A percentile compares a stretch with the other conserved stretches of the same genome.
phyloP scores from a whole-genome alignment of 2,329 filamentous ascomycete species.

The Epichloe sp. region DNA sequence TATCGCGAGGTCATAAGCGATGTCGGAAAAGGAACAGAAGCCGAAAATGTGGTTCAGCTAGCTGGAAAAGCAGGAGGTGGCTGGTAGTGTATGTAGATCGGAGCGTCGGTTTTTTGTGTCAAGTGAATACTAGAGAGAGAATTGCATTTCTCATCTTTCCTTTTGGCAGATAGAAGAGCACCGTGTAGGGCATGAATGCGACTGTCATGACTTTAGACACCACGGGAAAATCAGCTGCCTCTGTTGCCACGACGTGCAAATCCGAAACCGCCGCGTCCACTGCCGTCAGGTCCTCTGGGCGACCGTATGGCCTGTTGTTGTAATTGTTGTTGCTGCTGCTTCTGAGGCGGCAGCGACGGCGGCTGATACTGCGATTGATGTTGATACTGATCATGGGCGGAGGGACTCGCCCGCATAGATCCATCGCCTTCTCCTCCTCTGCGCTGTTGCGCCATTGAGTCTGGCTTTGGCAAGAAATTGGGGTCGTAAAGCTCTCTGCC shows the following conservation, averaged over 20 bases:
- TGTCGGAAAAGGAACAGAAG: slow-evolving; percentile 68
- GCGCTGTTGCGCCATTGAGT: slow-evolving; percentile 32
- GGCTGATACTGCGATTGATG: not conserved
- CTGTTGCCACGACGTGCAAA: slow-evolving; percentile 51
- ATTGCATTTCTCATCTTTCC: not conserved
- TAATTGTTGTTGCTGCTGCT: slow-evolving; percentile 15
- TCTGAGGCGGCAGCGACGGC: not conserved
- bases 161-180: not conserved
- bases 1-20: slow-evolving; percentile 91
- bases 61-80: slow-evolving; percentile 86
- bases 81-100: slow-evolving; percentile 47
- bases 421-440: slow-evolving; percentile 27
- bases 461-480: slow-evolving; percentile 52
- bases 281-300: slow-evolving; percentile 67
- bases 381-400: slow-evolving; percentile 32
- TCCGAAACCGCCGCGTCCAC: slow-evolving; percentile 64
- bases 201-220: not conserved
- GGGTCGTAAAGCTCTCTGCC: slow-evolving; percentile 66
- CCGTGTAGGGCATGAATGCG: slow-evolving; percentile 12
- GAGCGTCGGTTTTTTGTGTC: not conserved
- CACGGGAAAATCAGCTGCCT: slow-evolving; percentile 17
- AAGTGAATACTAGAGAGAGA: not conserved
- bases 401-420: slow-evolving; percentile 16
- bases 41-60: slow-evolving; percentile 74
- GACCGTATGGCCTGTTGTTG: slow-evolving; percentile 58